Conservation (phyloP, 1,284 basidiomycete species). For the Apiotrichum akiyoshidainum region DNA sequence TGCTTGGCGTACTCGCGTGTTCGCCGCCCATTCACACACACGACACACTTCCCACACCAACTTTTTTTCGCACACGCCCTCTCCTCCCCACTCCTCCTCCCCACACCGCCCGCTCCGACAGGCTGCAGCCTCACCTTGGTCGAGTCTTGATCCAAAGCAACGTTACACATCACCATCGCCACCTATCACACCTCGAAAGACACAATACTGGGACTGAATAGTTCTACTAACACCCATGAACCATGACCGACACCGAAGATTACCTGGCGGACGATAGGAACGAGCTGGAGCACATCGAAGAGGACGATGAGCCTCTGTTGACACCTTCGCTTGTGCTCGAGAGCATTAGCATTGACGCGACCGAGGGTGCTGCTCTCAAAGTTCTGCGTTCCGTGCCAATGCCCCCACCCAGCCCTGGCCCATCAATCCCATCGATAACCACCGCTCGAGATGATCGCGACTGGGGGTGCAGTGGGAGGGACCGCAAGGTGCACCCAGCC, state of each 20-base stretch:
- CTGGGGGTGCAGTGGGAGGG: constrained; percentile 1
- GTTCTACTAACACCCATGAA: not conserved
- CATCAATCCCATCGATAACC: not conserved
- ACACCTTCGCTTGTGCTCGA: constrained; percentile 3
- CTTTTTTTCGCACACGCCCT: no score
- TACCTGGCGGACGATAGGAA: no score
- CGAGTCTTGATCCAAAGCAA: no score
- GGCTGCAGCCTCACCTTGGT: no score
- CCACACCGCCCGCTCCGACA: no score
- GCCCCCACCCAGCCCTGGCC: not conserved
- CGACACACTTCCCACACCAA: no score
- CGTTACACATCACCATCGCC: no score
- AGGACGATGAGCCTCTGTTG: not conserved
- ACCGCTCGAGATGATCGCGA: not conserved
- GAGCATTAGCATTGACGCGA: not conserved
- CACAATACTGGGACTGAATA: no score
- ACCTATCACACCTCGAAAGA: no score
- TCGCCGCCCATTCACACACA: no score
- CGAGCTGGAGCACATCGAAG: not conserved
- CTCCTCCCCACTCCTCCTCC: no score
- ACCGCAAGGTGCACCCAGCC: not conserved
- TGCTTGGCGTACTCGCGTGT: no score
- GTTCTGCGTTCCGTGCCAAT: not conserved
- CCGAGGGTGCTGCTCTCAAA: not conserved
- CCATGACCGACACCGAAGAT: not conserved